Evolutionary conservation across 2,329 filamentous ascomycete species (phyloP), one percentile per base, ranked within the genome.

Genomic region (Cordyceps cateniannulata): DNA sequence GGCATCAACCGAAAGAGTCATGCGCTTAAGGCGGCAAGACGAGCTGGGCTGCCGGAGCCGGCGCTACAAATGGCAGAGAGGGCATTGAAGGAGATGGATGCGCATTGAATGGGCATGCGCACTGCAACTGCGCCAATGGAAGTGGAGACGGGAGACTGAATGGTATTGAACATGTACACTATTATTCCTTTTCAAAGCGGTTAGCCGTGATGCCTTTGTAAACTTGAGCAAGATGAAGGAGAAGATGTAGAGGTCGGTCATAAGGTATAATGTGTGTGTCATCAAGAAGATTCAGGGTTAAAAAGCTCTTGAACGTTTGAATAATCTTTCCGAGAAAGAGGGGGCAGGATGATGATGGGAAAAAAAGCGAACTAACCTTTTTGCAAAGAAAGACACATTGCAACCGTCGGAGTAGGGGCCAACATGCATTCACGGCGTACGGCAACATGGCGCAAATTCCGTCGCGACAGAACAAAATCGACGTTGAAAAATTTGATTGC

Each of bases 1-100:
- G 95, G 95, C 0, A 85, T 96, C 61, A 99, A 98, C 73, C 83
- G 86, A 56, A 80, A 89, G 65, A 96, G 91, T 63, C 95, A 99
- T 76, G 95, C 96, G 20, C 77, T 99, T 62, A 98, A 97, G 70
- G 95, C 99, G n/a, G 95, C 95, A 2, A 82, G 83, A 64, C 76
- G 98, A 66, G 96, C 95, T 6, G 93, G 91, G 1, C 69, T 97
- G 67, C 93, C 93, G 0, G 84, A 87, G 62, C 77, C 81, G 49
- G 90, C 88, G 3, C 85, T 97, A 59, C 75, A 77, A 24, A 78
- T 91, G 64, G 93, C 93, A 6, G 78, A 74, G 56, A 72, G 77
- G 42, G 80, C 90, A 9, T 75, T 92, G 24, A 2, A 25, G 7
- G 14, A 24, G 3, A 49, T 40, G 29, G 22, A 48, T n/a, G 29